Conservation (phyloP, 2,329 filamentous ascomycete genomes). For the Graphilbum sp. region DNA sequence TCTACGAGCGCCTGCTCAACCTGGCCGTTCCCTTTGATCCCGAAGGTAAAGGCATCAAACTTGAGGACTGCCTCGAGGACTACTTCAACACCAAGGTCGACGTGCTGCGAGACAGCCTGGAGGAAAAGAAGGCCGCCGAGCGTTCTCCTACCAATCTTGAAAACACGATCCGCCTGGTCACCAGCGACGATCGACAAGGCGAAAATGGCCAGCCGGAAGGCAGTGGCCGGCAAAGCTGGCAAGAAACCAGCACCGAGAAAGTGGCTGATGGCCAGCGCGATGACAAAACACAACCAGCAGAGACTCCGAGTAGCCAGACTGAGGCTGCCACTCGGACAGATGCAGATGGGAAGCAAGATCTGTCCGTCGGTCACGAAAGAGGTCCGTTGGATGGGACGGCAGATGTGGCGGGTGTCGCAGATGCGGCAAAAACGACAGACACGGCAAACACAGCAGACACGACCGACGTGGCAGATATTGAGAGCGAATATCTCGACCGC, state of each 20-base stretch:
- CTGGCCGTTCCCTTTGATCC: conserved; percentile 71
- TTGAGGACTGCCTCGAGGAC: conserved; percentile 83
- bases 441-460: no score
- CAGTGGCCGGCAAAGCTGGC: neutral
- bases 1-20: conserved; percentile 81
- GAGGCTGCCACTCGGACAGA: no score
- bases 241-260: neutral
- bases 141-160: conserved; percentile 12
- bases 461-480: neutral
- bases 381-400: no score
- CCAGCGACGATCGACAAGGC: conserved; percentile 9
- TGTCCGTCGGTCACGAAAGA: no score
- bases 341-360: no score
- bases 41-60: conserved; percentile 52
- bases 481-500: conserved; percentile 6
- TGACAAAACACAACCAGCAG: no score
- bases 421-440: no score
- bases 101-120: conserved; percentile 56
- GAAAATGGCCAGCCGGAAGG: neutral
- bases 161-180: conserved; percentile 19
- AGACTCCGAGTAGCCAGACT: no score
- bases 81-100: conserved; percentile 94
- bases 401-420: no score
- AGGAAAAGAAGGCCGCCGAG: conserved; percentile 34
- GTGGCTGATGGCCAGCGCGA: no score